Conservation (phyloP, 495 filamentous ascomycete genomes). For the Acidomyces sp. region DNA sequence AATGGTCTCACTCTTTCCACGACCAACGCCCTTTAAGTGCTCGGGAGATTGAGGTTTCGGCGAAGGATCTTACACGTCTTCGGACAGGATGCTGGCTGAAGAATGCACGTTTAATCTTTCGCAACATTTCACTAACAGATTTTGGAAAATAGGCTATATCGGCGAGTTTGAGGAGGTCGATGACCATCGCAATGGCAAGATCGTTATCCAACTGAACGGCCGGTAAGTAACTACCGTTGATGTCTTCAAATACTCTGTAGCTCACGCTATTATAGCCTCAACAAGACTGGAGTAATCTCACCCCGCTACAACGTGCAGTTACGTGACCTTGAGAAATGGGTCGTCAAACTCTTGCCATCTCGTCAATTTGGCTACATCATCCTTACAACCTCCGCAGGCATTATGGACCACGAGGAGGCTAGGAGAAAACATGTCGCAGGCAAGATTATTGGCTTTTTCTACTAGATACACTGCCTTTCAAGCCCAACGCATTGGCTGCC, state of each 20-base stretch:
- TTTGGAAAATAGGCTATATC: conserved; percentile 69
- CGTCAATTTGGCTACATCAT: conserved; percentile 99
- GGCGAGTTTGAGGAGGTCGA: conserved; percentile 99
- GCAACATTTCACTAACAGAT: conserved; percentile 59
- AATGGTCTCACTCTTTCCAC: conserved; percentile 65
- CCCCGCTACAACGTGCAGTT: conserved; percentile 98
- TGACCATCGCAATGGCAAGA: conserved; percentile 97
- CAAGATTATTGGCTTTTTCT: conserved; percentile 96
- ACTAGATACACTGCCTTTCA: conserved; percentile 44
- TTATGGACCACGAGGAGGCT: conserved; percentile 99
- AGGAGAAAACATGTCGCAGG: conserved; percentile 92
- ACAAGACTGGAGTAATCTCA: conserved; percentile 98
- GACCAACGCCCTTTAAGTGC: conserved; percentile 97
- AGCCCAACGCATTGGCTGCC: too few relatives aligned
- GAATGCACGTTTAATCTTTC: conserved; percentile 77
- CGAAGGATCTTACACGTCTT: conserved; percentile 94
- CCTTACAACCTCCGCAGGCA: conserved; percentile 94
- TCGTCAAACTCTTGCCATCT: conserved; percentile 91
- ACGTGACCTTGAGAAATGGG: conserved; percentile 92
- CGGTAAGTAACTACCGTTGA: conserved; percentile 32
- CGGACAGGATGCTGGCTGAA: conserved; percentile 47
- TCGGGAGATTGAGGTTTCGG: conserved; percentile 67
- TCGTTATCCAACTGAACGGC: conserved; percentile 88
- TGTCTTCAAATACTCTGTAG: not conserved
- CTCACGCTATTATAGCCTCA: conserved; percentile 44